Base-by-base conservation (phyloP, 2,329 filamentous ascomycete species). In the Fusarium globosum region DNA sequence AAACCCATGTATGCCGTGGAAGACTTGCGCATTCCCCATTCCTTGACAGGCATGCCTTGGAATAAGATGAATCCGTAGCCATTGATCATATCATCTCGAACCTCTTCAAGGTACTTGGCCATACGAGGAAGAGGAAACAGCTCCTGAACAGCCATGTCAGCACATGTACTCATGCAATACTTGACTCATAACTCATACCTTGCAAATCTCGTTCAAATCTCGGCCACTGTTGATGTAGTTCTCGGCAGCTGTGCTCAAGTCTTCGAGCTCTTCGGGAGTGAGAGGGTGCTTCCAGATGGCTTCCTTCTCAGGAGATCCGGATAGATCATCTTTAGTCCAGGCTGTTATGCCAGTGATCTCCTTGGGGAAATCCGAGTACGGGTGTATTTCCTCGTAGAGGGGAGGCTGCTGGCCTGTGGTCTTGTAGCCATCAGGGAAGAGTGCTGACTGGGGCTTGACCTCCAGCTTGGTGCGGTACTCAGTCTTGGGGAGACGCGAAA, bases 61-160 rank as follows among this genome's bases (percentile, higher is more conserved):
- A 96, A 96, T n/a, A 97, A 87, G 72, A 96, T 92, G 84, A 97
- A 97, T 18, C 94, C 94, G 78, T 95, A 95, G 72, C 94, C 94
- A 79, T 96, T 89, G 57, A 96, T 82, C 36, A 86, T 80, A 67
- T 84, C 82, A 12, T 80, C 69, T 28, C 84, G 82, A 7, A 85
- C 76, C 21, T 68, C 49, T 20, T 71, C 55, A 38, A 86, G 81
- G 63, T 20, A 84, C 77, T 18, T 66, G 74, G 26, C 58, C 15
- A 70, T 46, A 2, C 28, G 62, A 21, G 83, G 81, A 6, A 85
- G 81, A 6, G 80, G 77, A 71, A 85, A 85, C 76, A 82, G 82
- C 48, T 72, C 69, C 80, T 81, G 28, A 7, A 11, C 7, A 45
- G 4, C 5, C 6, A 2, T 35, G 7, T 68, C 12, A 61, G 28